Conservation (phyloP, 108 stramenopile species). For the Pseudonitzschia multistriata region DNA sequence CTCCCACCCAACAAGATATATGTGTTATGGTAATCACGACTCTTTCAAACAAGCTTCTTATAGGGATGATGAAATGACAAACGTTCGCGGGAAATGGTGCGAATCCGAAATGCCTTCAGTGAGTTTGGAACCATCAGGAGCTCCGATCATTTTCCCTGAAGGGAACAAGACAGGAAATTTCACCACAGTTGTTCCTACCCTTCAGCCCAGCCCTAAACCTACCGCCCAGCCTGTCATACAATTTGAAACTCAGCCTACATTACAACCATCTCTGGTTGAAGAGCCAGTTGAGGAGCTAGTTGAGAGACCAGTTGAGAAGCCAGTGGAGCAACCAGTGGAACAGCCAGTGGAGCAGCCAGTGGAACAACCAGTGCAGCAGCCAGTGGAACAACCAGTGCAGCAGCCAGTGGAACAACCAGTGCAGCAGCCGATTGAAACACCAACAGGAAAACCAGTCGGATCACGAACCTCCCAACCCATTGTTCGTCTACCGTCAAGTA, state of each 20-base stretch:
- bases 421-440: neutral
- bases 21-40: constrained; percentile 38
- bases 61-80: constrained; percentile 9
- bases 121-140: constrained; percentile 31
- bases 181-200: neutral
- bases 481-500: too few species aligned
- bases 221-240: neutral
- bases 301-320: neutral
- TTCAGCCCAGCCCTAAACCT: constrained; percentile 1
- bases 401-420: neutral
- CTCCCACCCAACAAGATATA: constrained; percentile 23
- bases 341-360: neutral
- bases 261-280: neutral
- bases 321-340: neutral
- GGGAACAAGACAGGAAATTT: neutral
- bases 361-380: neutral
- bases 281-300: neutral
- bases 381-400: neutral
- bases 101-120: constrained; percentile 39
- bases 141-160: constrained; percentile 9
- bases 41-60: neutral
- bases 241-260: neutral
- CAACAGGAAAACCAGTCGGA: neutral
- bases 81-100: constrained; percentile 28
- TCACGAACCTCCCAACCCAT: neutral